phyloP scores from a whole-genome alignment of 176 grass and related monocot genomes.

The Calamus simplicifolius region DNA sequence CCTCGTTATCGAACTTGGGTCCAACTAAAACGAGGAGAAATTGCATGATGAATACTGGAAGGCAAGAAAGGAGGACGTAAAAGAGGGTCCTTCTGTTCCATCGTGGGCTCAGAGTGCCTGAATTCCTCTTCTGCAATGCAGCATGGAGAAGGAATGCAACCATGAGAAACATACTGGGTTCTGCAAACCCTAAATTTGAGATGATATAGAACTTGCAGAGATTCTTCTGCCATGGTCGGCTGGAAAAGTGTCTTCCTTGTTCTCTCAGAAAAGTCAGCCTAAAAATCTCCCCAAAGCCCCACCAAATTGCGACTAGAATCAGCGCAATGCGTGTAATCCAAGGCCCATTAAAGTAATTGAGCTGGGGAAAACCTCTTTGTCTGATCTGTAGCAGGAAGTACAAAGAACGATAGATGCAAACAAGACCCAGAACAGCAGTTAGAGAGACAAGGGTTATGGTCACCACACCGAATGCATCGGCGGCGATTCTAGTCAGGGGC shows the following conservation, averaged over 20 bases:
- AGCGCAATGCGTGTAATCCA: constrained; percentile 73
- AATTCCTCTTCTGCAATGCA: constrained; percentile 67
- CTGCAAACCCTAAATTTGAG: constrained; percentile 93
- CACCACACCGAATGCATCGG: constrained; percentile 82
- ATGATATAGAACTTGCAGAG: constrained; percentile 77
- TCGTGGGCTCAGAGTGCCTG: constrained; percentile 50
- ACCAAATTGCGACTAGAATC: constrained; percentile 74
- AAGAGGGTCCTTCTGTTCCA: constrained; percentile 79
- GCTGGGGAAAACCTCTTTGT: constrained; percentile 34
- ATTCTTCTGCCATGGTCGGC: constrained; percentile 46
- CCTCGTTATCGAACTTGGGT: constrained; percentile 51
- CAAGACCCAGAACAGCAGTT: constrained; percentile 55
- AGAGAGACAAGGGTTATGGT: constrained; percentile 63
- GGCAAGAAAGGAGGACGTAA: constrained; percentile 63
- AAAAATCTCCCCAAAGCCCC: constrained; percentile 68
- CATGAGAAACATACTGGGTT: constrained; percentile 76
- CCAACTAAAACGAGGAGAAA: constrained; percentile 51
- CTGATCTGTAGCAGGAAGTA: constrained; percentile 51
- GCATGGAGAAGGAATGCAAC: constrained; percentile 74
- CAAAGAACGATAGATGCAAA: constrained; percentile 48
- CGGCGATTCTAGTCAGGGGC: constrained; percentile 76
- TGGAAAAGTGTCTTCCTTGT: constrained; percentile 44
- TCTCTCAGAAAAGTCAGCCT: constrained; percentile 59
- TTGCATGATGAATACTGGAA: constrained; percentile 61
- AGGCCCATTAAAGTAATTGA: constrained; percentile 84